These are phyloP conservation scores for Sonneratia alba DNA, from an alignment of 345 rosid species.

Conservation along the genomic window DNA sequence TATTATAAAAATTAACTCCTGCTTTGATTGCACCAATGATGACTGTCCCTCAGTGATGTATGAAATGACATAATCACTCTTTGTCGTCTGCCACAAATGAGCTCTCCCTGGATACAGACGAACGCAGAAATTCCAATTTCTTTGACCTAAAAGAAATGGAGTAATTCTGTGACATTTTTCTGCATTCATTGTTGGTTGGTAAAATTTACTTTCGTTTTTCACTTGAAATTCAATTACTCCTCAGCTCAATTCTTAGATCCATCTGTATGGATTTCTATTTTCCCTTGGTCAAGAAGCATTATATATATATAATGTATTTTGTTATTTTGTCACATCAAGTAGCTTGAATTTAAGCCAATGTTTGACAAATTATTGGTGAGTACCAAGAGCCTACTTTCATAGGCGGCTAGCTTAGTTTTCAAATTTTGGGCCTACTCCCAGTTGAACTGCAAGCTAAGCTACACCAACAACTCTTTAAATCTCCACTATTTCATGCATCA, in stretches of 20 bases:
- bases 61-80: not conserved
- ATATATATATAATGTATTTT: not conserved
- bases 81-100: not conserved
- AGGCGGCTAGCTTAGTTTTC: not conserved
- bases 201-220: no score
- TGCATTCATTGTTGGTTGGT: no score
- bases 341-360: not conserved
- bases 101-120: not conserved
- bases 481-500: not conserved
- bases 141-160: no score
- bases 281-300: not conserved
- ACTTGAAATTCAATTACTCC: no score
- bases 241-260: not conserved
- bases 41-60: no score
- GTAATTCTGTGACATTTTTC: no score
- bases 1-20: no score
- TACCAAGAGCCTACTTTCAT: not conserved
- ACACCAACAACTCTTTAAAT: not conserved
- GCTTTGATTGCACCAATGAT: no score
- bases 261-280: not conserved
- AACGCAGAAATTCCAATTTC: not conserved
- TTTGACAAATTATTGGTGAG: not conserved
- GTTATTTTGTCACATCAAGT: not conserved
- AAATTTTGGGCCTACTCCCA: constrained; percentile 8
- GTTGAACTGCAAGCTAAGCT: constrained; percentile 8